A percentile compares a stretch with the other conserved stretches of the same genome.
Conservation (phyloP, 768 basidiomycete species). For the Leccinum barrowsii region DNA sequence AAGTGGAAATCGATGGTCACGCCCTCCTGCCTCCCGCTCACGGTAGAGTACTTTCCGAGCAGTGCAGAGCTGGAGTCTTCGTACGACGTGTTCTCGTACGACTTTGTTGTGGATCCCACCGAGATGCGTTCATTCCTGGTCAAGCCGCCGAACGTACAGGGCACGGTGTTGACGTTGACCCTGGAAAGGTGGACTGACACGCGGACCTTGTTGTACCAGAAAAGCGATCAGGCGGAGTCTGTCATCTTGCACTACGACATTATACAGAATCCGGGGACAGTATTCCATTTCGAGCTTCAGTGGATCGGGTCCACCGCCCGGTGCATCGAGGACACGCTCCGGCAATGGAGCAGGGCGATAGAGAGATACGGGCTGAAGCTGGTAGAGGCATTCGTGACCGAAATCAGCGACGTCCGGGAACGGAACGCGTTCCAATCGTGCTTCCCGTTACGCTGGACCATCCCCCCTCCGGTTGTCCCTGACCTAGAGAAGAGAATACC, state of each 20-base stretch:
- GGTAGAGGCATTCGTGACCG: slow-evolving; percentile 90
- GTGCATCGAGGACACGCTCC: slow-evolving; percentile 84
- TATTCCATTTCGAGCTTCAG: slow-evolving; percentile 95
- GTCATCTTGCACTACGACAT: slow-evolving; percentile 91
- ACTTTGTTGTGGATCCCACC: slow-evolving; percentile 78
- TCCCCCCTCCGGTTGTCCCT: slow-evolving; percentile 68
- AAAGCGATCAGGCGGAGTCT: slow-evolving; percentile 84
- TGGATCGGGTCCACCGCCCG: slow-evolving; percentile 96
- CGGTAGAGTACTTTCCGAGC: slow-evolving; percentile 84
- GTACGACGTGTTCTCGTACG: slow-evolving; percentile 83
- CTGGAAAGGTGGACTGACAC: slow-evolving; percentile 51
- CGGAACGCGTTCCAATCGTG: slow-evolving; percentile 92
- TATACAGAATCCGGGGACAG: slow-evolving; percentile 90
- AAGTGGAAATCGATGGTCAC: slow-evolving; percentile 90
- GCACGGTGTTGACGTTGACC: slow-evolving; percentile 71
- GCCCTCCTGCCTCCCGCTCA: slow-evolving; percentile 85
- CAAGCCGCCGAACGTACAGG: slow-evolving; percentile 50
- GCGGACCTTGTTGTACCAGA: slow-evolving; percentile 37
- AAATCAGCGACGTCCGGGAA: slow-evolving; percentile 82
- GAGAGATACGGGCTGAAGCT: slow-evolving; percentile 89
- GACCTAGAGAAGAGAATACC: slow-evolving; percentile 67
- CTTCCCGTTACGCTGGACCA: slow-evolving; percentile 73
- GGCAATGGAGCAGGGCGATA: slow-evolving; percentile 76
- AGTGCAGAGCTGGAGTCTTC: slow-evolving; percentile 68
- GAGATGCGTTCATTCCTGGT: slow-evolving; percentile 89